Evolutionary conservation across 2,329 filamentous ascomycete species (phyloP), one percentile per base, ranked within the genome.

Genomic region (Exophiala sideris): DNA sequence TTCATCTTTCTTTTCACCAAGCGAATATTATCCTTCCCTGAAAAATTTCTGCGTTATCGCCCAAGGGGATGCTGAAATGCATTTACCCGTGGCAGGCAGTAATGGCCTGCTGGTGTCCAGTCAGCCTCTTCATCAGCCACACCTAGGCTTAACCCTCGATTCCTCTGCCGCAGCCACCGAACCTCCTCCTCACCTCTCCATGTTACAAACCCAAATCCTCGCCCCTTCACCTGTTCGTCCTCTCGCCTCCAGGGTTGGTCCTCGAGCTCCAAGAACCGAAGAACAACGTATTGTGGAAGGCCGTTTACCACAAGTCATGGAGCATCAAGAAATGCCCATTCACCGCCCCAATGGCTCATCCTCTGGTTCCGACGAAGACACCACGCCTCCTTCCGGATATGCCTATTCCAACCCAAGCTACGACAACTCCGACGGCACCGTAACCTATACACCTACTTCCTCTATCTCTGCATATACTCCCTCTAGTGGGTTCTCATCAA

Each of bases 261-360:
- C 54, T 40, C 54, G 57, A 14, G 46, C 42, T 36, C 49, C 54
- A 14, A 57, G 55, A 38, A 48, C 36, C 3, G 59, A 58, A 56
- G 54, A 51, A 18, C 57, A 56, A 48, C 57, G 59, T 33, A 39
- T 60, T 18, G 59, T 54, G 48, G 47, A 58, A 52, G 57, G 56
- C 24, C 50, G 59, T 44, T 47, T 60, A 45, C 57, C 57, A 44
- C 54, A 53, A 14, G 62, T 66, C 59, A 73, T 76, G 73, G 74
- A 76, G 65, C 68, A 69, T 52, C 65, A 72, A 48, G 73, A 74
- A 56, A 65, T 71, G 56, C 62, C 67, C 40, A 64, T 68, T 55
- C 73, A 75, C 54, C 73, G 71, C 12, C 71, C 72, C 51, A 48
- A 34, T 53, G 71, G 67, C 33, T 72, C 70, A 33, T 75, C 71